These are phyloP conservation scores for Irineochytrium annulatum DNA, from an alignment of 192 early-diverging fungal genomes.

Conservation along the genomic window DNA sequence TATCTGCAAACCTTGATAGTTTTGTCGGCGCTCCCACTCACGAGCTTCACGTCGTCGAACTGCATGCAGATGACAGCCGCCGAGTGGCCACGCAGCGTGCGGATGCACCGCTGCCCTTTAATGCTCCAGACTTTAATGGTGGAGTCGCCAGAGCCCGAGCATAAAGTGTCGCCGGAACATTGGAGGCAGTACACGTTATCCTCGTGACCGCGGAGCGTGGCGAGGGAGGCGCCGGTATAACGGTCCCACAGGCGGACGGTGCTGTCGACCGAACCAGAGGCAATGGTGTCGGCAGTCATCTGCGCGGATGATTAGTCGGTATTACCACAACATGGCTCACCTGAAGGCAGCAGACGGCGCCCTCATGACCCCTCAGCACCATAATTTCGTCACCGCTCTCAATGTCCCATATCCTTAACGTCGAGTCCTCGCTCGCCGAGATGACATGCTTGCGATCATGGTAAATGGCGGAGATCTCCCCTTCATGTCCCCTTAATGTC, in stretches of 20 bases:
- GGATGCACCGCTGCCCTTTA: conserved; percentile 2
- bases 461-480: conserved; percentile 34
- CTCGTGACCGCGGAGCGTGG: conserved; percentile 23
- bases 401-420: conserved; percentile 25
- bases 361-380: conserved; percentile 31
- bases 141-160: conserved; percentile 26
- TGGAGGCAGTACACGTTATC: conserved; percentile 39
- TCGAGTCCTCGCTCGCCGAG: conserved; percentile 38
- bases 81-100: conserved; percentile 32
- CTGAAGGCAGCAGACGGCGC: conserved; percentile 38
- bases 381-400: background rate
- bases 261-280: conserved; percentile 43
- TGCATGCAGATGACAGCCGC: conserved; percentile 39
- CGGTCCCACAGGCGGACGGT: conserved; percentile 35
- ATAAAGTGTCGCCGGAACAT: conserved; percentile 2
- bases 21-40: conserved; percentile 42
- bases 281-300: conserved; percentile 16
- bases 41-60: conserved; percentile 35
- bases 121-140: conserved; percentile 34
- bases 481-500: conserved; percentile 31
- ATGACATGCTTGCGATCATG: conserved; percentile 22
- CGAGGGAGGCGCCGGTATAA: conserved; percentile 5
- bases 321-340: background rate
- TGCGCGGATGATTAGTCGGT: background rate
- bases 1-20: conserved; percentile 34